Evolutionary conservation across 352 stramenopile species (phyloP), one percentile per base, ranked within the genome.

Genomic region (Phytopythium chamaehyphon): DNA sequence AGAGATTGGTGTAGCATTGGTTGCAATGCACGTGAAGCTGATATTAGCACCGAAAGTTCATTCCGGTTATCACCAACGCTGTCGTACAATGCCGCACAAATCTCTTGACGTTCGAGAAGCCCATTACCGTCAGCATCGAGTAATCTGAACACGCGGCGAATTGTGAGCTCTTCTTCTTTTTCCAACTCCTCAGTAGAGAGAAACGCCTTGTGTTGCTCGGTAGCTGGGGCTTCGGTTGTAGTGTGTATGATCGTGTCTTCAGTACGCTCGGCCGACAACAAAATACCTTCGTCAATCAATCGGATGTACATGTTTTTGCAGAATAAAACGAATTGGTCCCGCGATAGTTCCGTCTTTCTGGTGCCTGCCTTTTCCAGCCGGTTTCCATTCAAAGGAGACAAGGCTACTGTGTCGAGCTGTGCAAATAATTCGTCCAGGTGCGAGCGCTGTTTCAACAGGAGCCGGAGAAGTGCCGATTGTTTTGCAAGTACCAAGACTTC

Each of bases 61-160:
- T 22, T 56, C 12, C 40, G n/a, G 2, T 37, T 36, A 5, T 44
- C 44, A 14, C 24, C 35, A 2, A 60, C 33, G 3, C 50, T 77
- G 0, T 64, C 54, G 37, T 77, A 71, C 11, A 88, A 54, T 1
- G 73, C 76, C 18, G 45, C 46, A 18, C 71, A 69, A 10, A 88
- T 68, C 48, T 90, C 80, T 2, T 79, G 64, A n/a, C 85, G 53
- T 15, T 89, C 77, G 9, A 91, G 42, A 0, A 83, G 54, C 4
- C 77, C 80, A 31, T 86, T 87, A 3, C 55, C 47, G 40, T 91
- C 80, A 23, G 52, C 60, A 54, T 91, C 80, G 4, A 86, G 66
- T 15, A 88, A 37, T 3, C 51, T 50, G 48, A 91, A 91, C 1
- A 89, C 68, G 1, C 59, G 53, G 15, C 74, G 67, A 43, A 85